phyloP scores from a whole-genome alignment of 345 rosid genomes.

The Luvunga scandens region DNA sequence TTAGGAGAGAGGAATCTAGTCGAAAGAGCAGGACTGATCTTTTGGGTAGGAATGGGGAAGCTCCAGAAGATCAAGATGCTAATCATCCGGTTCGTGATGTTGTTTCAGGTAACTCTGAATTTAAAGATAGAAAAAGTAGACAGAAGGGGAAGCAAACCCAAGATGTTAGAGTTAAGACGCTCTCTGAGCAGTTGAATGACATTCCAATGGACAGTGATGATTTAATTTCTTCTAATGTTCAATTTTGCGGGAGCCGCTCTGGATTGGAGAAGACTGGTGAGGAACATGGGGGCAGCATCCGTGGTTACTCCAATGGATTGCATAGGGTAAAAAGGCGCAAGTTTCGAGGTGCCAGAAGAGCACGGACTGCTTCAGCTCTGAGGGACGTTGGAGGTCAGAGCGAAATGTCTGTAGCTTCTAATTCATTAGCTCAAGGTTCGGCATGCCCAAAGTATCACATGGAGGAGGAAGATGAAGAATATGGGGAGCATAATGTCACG shows the following conservation, averaged over 20 bases:
- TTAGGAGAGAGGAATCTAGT: conserved; percentile 64
- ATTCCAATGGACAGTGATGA: conserved; percentile 60
- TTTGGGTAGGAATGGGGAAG: conserved; percentile 36
- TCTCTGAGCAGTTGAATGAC: conserved; percentile 73
- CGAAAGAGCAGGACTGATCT: conserved; percentile 47
- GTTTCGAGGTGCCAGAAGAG: conserved; percentile 61
- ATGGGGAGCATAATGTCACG: conserved; percentile 47
- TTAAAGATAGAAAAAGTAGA: conserved; percentile 42
- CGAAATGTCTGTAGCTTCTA: conserved; percentile 86
- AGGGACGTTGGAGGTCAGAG: conserved; percentile 53
- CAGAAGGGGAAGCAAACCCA: conserved; percentile 54
- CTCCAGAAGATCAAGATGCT: conserved; percentile 33
- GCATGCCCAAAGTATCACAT: conserved; percentile 28
- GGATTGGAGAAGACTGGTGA: conserved; percentile 31
- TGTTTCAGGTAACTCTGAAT: conserved; percentile 46
- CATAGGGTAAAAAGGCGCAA: conserved; percentile 58
- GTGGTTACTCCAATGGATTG: conserved; percentile 38
- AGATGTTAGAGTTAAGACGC: conserved; percentile 45
- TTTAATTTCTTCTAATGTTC: conserved; percentile 60
- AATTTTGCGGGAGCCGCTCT: conserved; percentile 33
- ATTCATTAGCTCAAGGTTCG: conserved; percentile 53
- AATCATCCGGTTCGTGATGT: conserved; percentile 39
- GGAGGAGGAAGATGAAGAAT: conserved; percentile 50
- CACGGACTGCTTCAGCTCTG: conserved; percentile 32
- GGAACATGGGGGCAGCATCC: conserved; percentile 33